Conservation (phyloP, 352 stramenopile genomes). For the Halophytophthora batemanensis region DNA sequence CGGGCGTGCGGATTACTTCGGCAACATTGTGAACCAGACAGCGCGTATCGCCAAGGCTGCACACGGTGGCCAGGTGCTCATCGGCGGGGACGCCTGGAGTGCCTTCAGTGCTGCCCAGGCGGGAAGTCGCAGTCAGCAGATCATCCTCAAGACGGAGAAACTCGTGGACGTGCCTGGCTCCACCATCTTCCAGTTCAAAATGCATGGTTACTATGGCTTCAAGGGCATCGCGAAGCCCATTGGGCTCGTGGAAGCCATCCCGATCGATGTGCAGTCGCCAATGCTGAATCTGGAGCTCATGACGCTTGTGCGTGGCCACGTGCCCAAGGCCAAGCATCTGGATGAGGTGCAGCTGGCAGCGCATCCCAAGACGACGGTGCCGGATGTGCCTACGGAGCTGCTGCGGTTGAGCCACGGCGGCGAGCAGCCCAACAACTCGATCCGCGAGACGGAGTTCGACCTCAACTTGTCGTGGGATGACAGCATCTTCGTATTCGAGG, state of each 20-base stretch:
- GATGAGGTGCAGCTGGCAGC: conserved; percentile 46
- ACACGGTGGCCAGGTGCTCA: conserved; percentile 75
- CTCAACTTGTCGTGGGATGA: conserved; percentile 72
- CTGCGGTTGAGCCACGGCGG: conserved; percentile 56
- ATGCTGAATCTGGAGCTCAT: conserved; percentile 42
- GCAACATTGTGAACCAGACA: conserved; percentile 89
- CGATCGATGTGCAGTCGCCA: conserved; percentile 52
- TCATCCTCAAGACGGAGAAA: conserved; percentile 39
- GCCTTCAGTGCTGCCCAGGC: conserved; percentile 44
- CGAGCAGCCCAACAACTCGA: conserved; percentile 72
- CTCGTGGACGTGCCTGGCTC: conserved; percentile 42
- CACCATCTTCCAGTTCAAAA: conserved; percentile 82
- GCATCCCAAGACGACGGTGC: conserved; percentile 47
- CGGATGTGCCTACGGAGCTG: conserved; percentile 51
- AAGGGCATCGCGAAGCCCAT: conserved; percentile 86
- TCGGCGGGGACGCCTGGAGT: conserved; percentile 79
- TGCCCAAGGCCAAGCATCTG: conserved; percentile 63
- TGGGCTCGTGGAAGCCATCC: conserved; percentile 75
- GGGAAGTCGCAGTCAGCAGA: conserved; percentile 29
- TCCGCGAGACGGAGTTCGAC: conserved; percentile 80
- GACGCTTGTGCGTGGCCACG: conserved; percentile 26
- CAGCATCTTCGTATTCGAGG: conserved; percentile 70
- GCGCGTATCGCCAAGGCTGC: conserved; percentile 84
- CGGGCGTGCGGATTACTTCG: conserved; percentile 86
- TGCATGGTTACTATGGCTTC: conserved; percentile 80